Conservation (phyloP, 306 rosid species). For the Arachis hypogaea region DNA sequence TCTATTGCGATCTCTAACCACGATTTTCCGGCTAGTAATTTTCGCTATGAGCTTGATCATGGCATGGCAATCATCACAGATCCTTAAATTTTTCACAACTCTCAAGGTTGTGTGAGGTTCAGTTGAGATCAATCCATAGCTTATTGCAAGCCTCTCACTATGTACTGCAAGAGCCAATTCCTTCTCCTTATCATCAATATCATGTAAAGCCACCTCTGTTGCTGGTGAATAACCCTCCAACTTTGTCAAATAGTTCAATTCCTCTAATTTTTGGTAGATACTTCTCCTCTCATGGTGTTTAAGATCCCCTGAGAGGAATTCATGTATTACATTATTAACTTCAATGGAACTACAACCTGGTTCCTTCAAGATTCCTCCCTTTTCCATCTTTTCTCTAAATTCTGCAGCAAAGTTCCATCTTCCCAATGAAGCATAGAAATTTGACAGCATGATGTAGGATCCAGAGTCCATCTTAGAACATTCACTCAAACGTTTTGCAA, state of each 20-base stretch:
- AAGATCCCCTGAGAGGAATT: conserved; percentile 55
- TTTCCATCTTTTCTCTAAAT: conserved; percentile 51
- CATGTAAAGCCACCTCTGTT: conserved; percentile 48
- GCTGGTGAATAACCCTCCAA: conserved; percentile 49
- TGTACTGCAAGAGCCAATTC: conserved; percentile 52
- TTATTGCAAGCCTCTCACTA: conserved; percentile 57
- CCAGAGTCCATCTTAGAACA: conserved; percentile 47
- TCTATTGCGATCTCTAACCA: conserved; percentile 58
- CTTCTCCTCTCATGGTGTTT: conserved; percentile 49
- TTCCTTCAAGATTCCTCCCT: conserved; percentile 50
- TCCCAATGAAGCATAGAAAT: conserved; percentile 51
- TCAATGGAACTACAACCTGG: conserved; percentile 60
- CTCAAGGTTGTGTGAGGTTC: conserved; percentile 42
- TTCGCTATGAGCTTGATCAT: conserved; percentile 51
- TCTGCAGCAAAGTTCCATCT: conserved; percentile 44
- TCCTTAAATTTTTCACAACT: conserved; percentile 50
- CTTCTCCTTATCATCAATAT: conserved; percentile 46
- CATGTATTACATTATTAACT: conserved; percentile 53
- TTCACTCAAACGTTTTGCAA: conserved; percentile 45
- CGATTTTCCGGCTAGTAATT: conserved; percentile 45
- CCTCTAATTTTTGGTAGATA: conserved; percentile 45
- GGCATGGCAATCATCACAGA: conserved; percentile 54
- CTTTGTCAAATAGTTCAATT: conserved; percentile 42
- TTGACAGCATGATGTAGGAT: conserved; percentile 48
- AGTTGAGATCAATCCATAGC: conserved; percentile 54